These are phyloP conservation scores for Cercospora sp. DNA, from an alignment of 2,329 filamentous ascomycete species.

Conservation along the genomic window DNA sequence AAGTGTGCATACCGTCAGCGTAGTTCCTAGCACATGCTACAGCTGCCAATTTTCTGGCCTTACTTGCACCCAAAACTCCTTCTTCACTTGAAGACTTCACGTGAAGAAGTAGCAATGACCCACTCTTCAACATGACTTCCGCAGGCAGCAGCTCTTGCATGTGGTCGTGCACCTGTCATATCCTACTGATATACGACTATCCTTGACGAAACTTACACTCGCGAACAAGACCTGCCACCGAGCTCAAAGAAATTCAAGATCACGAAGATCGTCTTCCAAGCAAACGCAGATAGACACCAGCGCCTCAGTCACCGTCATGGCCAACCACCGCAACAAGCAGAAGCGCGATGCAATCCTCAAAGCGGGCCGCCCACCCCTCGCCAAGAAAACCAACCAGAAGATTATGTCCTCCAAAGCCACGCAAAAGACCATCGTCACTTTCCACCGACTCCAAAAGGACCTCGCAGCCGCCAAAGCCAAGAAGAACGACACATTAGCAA, in stretches of 20 bases:
- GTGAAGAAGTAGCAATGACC: neutral
- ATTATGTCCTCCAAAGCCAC: constrained; percentile 59
- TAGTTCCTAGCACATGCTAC: neutral
- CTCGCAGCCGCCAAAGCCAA: constrained; percentile 52
- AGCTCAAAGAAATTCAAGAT: neutral
- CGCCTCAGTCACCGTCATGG: neutral
- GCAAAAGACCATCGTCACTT: constrained; percentile 58
- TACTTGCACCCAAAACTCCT: neutral
- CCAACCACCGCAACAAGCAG: neutral
- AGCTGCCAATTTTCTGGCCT: neutral
- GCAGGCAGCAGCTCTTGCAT: constrained; percentile 1
- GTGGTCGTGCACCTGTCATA: neutral
- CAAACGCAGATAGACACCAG: neutral
- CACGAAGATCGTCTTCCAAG: neutral
- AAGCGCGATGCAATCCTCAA: neutral
- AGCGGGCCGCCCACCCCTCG: constrained; percentile 10
- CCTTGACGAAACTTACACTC: neutral
- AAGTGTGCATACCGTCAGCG: neutral
- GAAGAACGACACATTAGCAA: constrained; percentile 43
- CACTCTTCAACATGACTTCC: neutral
- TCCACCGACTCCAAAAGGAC: constrained; percentile 61
- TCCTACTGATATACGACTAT: neutral
- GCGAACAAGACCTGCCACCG: neutral
- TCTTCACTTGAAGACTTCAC: neutral
- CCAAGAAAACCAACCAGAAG: constrained; percentile 35